Percentiles rank a stretch among this genome's conserved stretches.
These are phyloP conservation scores for Sicyos edulis DNA, from an alignment of 306 rosid species.

Conservation along the genomic window DNA sequence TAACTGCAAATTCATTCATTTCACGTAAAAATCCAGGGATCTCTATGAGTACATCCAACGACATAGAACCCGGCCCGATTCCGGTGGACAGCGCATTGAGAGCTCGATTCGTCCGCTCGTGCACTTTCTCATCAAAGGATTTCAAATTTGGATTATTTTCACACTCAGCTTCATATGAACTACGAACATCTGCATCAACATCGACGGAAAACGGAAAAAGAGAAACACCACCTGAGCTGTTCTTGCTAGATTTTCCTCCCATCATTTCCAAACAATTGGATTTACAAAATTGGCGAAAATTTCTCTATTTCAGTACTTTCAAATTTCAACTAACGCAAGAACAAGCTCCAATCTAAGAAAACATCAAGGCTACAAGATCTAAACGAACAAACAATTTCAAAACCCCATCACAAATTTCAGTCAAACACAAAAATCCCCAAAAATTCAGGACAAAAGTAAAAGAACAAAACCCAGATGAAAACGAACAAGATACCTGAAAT, in stretches of 20 bases:
- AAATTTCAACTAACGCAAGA: neutral
- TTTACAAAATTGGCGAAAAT: too few species aligned
- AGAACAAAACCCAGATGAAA: neutral
- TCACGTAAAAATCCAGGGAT: slow-evolving; percentile 61
- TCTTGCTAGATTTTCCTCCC: slow-evolving; percentile 69
- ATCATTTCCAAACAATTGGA: slow-evolving; percentile 33
- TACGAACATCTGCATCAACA: slow-evolving; percentile 39
- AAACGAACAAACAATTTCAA: neutral
- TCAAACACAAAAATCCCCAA: too few species aligned
- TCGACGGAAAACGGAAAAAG: slow-evolving; percentile 35
- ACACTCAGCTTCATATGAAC: slow-evolving; percentile 75
- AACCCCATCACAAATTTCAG: neutral
- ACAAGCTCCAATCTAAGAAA: neutral
- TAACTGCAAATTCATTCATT: slow-evolving; percentile 68
- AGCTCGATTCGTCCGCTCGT: slow-evolving; percentile 54
- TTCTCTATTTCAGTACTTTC: neutral
- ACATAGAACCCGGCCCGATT: slow-evolving; percentile 47
- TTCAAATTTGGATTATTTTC: slow-evolving; percentile 50
- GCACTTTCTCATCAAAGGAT: slow-evolving; percentile 57
- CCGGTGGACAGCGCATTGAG: slow-evolving; percentile 55
- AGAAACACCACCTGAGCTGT: slow-evolving; percentile 20
- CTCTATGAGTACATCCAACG: slow-evolving; percentile 61
- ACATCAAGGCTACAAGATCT: neutral
- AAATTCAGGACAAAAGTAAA: neutral
- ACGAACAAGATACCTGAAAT: slow-evolving; percentile 13